Conservation (phyloP, 371 early-diverging fungal genomes). For the Spraguea lophii region DNA sequence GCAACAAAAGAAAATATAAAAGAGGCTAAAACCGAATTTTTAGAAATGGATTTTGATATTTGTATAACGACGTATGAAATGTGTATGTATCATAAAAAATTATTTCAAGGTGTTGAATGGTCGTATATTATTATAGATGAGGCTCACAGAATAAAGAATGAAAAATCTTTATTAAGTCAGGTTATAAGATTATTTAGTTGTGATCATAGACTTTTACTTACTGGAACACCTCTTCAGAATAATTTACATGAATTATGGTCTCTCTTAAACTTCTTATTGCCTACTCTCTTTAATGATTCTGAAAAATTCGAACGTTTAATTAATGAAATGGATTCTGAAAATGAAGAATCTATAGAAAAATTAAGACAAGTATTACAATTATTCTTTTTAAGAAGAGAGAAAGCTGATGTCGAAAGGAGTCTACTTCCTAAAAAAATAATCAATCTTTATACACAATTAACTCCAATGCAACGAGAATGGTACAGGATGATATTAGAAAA, state of each 20-base stretch:
- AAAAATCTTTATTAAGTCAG: conserved; percentile 70
- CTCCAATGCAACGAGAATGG: conserved; percentile 78
- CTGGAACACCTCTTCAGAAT: conserved; percentile 93
- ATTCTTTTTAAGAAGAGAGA: conserved; percentile 82
- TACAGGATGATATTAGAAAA: conserved; percentile 84
- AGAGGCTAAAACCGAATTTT: conserved; percentile 42
- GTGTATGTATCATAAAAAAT: conserved; percentile 63
- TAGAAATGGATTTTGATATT: conserved; percentile 60
- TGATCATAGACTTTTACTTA: conserved; percentile 70
- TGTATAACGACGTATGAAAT: conserved; percentile 93
- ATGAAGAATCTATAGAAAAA: conserved; percentile 42
- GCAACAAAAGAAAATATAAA: conserved; percentile 62
- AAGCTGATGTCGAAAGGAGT: conserved; percentile 84
- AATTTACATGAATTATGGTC: conserved; percentile 95
- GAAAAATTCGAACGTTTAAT: conserved; percentile 80
- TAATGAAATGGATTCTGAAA: conserved; percentile 44
- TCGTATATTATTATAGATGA: conserved; percentile 88
- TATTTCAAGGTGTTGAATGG: conserved; percentile 66
- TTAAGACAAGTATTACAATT: conserved; percentile 56
- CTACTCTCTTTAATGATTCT: conserved; percentile 69
- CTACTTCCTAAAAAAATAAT: conserved; percentile 75
- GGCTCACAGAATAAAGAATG: conserved; percentile 95
- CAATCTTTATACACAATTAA: conserved; percentile 77
- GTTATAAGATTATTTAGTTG: conserved; percentile 65
- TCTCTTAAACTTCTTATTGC: conserved; percentile 80